These are phyloP conservation scores for Penicillium antarcticum DNA, from an alignment of 495 filamentous ascomycete species.

Conservation along the genomic window DNA sequence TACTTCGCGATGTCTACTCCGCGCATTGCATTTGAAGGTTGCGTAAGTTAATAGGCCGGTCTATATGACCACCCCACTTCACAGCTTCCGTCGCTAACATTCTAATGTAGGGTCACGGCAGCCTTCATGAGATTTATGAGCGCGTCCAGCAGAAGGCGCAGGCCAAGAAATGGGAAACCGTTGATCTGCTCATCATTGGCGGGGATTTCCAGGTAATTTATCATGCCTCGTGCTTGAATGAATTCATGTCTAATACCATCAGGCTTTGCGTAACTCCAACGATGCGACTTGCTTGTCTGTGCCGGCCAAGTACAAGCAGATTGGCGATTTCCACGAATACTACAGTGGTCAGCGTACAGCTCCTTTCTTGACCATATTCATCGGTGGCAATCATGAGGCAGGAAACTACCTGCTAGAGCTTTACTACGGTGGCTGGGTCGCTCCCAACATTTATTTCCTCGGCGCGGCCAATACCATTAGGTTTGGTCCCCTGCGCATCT, in stretches of 20 bases:
- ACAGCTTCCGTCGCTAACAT: constrained; percentile 9
- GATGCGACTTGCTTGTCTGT: constrained; percentile 86
- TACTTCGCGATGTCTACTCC: not conserved
- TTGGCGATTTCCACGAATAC: constrained; percentile 91
- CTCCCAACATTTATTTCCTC: constrained; percentile 94
- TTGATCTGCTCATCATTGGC: constrained; percentile 84
- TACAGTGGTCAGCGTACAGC: constrained; percentile 76
- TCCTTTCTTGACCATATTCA: constrained; percentile 86
- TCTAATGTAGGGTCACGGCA: constrained; percentile 73
- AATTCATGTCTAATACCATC: constrained; percentile 18
- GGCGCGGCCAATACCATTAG: constrained; percentile 86
- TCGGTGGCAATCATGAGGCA: constrained; percentile 94
- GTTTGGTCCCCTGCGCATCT: constrained; percentile 79
- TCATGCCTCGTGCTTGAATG: not conserved
- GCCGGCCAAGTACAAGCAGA: constrained; percentile 73
- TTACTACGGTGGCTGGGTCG: constrained; percentile 96
- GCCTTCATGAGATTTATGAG: constrained; percentile 84
- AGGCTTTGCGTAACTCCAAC: constrained; percentile 81
- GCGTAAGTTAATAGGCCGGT: constrained; percentile 5
- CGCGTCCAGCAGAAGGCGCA: constrained; percentile 61
- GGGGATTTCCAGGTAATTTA: constrained; percentile 78
- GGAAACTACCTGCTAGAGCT: constrained; percentile 83
- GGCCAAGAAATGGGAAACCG: constrained; percentile 65
- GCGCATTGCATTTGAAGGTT: constrained; percentile 13
- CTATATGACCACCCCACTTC: not conserved